Evolutionary conservation across 1,139 yeast genomes (phyloP).

Genomic region (Meyerozyma elateridarum): DNA sequence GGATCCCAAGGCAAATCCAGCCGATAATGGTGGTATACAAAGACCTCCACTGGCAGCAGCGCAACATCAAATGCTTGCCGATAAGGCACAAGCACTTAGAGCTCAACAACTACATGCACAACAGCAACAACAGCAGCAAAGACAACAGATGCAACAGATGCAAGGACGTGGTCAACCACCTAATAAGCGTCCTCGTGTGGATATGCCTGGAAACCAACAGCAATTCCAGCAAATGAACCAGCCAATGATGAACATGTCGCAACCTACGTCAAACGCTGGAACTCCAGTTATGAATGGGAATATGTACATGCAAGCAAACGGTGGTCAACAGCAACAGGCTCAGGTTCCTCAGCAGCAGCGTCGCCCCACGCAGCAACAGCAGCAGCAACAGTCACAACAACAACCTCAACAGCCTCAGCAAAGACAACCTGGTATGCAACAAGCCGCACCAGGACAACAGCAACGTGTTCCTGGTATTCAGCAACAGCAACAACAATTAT

Average conservation of each 20-base stretch:
- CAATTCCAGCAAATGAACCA: constrained; percentile 8
- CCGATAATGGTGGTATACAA: constrained; percentile 6
- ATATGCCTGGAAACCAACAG: constrained; percentile 5
- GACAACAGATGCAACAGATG: constrained; percentile 17
- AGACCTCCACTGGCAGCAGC: no score
- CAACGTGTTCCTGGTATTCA: constrained; percentile 23
- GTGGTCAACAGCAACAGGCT: constrained; percentile 11
- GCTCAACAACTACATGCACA: constrained; percentile 15
- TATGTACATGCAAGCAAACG: constrained; percentile 20
- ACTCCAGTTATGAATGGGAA: constrained; percentile 30
- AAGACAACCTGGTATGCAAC: constrained; percentile 10
- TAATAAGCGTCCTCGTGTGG: constrained; percentile 3
- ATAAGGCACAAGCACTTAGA: constrained; percentile 15
- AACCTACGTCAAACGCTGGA: constrained; percentile 15
- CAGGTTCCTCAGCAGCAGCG: constrained; percentile 5
- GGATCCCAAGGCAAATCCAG: constrained; percentile 7
- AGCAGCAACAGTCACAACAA: constrained; percentile 10
- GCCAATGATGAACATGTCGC: constrained; percentile 10
- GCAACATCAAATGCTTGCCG: constrained; percentile 9
- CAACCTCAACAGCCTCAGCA: constrained; percentile 7
- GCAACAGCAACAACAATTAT: constrained; percentile 45
- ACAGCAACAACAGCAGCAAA: constrained; percentile 14
- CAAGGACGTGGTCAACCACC: constrained; percentile 10
- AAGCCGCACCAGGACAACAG: constrained; percentile 7
- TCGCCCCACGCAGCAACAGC: constrained; percentile 9